phyloP scores from a whole-genome alignment of 139 green algal genomes.

The Desmodesmus armatus region DNA sequence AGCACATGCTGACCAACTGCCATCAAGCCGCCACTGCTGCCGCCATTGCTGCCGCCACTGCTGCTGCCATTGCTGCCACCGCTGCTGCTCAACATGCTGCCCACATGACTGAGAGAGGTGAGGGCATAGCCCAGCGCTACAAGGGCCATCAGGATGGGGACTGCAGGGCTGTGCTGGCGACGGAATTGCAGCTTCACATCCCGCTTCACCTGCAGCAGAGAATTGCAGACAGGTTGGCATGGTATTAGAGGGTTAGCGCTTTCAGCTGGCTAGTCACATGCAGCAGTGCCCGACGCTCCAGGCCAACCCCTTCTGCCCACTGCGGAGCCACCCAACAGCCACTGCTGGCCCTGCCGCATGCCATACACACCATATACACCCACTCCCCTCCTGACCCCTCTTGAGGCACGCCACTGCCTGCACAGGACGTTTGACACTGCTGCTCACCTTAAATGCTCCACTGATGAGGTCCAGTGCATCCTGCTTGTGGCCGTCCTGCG shows the following conservation, averaged over 20 bases:
- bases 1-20: slow-evolving; percentile 52
- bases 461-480: slow-evolving; percentile 87
- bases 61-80: background rate
- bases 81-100: slow-evolving; percentile 17
- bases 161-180: slow-evolving; percentile 28
- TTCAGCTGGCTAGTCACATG: no score
- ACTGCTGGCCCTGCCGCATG: no score
- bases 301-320: no score
- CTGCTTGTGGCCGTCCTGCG: slow-evolving; percentile 86
- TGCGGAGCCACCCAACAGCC: no score
- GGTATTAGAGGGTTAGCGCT: no score
- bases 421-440: background rate
- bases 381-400: no score
- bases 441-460: slow-evolving; percentile 63
- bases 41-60: no score
- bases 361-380: no score
- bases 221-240: no score
- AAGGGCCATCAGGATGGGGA: slow-evolving; percentile 12
- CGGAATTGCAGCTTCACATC: slow-evolving; percentile 38
- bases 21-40: background rate
- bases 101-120: slow-evolving; percentile 35
- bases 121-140: slow-evolving; percentile 38
- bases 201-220: slow-evolving; percentile 13
- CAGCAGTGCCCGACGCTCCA: no score
- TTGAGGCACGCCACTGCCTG: slow-evolving; percentile 42